Conservation (phyloP, 192 early-diverging fungal species). For the Radiomyces spectabilis region DNA sequence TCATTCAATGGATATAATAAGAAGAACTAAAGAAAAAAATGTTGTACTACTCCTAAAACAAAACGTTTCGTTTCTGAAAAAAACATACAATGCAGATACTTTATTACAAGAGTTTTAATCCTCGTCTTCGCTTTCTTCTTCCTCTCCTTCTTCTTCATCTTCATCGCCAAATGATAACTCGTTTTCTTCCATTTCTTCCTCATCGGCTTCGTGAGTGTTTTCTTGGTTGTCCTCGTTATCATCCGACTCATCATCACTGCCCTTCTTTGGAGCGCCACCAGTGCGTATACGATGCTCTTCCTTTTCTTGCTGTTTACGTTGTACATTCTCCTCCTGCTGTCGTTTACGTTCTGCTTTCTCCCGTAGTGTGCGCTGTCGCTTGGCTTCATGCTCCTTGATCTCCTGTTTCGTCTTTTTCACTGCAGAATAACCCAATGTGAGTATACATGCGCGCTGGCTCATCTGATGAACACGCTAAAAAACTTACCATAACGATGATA, state of each 20-base stretch:
- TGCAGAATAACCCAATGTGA: neutral
- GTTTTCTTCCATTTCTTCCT: neutral
- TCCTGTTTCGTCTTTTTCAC: slow-evolving; percentile 71
- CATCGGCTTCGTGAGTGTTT: neutral
- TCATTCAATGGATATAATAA: no score
- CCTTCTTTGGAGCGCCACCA: slow-evolving; percentile 17
- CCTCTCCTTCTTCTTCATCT: neutral
- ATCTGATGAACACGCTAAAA: no score
- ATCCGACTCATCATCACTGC: slow-evolving; percentile 8
- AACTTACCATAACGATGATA: slow-evolving; percentile 77
- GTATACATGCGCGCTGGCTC: no score
- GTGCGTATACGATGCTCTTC: slow-evolving; percentile 45
- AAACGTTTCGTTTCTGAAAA: no score
- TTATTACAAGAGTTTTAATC: no score
- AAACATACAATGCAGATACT: no score
- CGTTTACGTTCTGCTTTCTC: slow-evolving; percentile 64
- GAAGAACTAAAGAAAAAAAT: no score
- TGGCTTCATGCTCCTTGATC: slow-evolving; percentile 52
- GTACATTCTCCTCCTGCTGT: slow-evolving; percentile 81
- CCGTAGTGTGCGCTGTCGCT: slow-evolving; percentile 50
- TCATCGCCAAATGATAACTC: neutral
- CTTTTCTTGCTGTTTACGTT: slow-evolving; percentile 61
- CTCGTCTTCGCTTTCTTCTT: no score
- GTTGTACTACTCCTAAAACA: no score
- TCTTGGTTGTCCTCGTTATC: neutral